Evolutionary conservation across 805 yeast species (phyloP), one percentile per base, ranked within the genome.

Genomic region (Sugiyamaella americana): DNA sequence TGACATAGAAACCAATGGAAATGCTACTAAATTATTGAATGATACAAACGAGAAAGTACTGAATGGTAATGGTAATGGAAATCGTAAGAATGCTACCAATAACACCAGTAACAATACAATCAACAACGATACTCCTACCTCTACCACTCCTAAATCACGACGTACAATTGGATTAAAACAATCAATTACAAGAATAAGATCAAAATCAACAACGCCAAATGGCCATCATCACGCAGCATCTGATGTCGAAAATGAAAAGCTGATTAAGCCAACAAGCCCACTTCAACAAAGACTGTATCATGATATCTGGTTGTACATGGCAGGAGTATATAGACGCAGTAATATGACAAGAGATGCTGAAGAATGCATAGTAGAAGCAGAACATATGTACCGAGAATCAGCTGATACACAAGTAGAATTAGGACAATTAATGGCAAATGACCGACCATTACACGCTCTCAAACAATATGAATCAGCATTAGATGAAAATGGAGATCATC

Each of bases 291-390:
- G 18, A 70, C 35, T 55, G 2, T 32, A 51, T 22, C 41, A 52
- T 23, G 34, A 71, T 29, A 58, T 86, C 20, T 88, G 96, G 96
- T 61, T 88, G 42, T 78, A 87, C 76, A 73, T 86, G 0, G 73
- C 87, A 0, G 72, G 74, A 32, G 65, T 87, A 22, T 87, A 86
- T 59, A 66, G 75, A 55, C 74, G 76, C 49, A 71, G 75, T 4
- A 80, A 76, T 1, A 62, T 76, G 35, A 52, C 66, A 1, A 72
- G 68, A 2, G 94, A 87, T 44, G 79, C 89, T 1, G 80, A 79
- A 55, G 79, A 75, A 48, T 82, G 95, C 40, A 72, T 87, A 3
- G 71, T 74, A 5, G 96, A 87, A 62, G 87, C 94, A 1, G 82
- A 76, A 48, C 63, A 70, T 1, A 69, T 73, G 2, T 65, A 58